Evolutionary conservation across 768 basidiomycete genomes (phyloP).

Genomic region (Tricholoma terreum): DNA sequence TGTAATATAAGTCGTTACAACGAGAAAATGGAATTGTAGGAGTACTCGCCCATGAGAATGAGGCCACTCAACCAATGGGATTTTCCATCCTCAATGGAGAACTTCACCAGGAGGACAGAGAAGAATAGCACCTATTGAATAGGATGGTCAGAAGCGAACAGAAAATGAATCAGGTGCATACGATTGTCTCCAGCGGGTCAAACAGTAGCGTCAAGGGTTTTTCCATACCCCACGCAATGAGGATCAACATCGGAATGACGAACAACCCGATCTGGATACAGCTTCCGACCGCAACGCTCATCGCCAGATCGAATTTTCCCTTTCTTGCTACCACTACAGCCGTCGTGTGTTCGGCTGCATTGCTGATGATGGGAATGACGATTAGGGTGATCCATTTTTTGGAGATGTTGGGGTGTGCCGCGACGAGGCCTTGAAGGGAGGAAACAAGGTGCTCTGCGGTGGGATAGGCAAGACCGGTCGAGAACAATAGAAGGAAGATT

Average conservation of each 20-base stretch:
- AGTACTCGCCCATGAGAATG: constrained; percentile 32
- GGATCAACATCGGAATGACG: constrained; percentile 37
- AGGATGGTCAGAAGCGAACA: background rate
- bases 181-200: constrained; percentile 38
- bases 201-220: constrained; percentile 39
- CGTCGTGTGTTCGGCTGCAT: constrained; percentile 41
- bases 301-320: constrained; percentile 41
- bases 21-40: background rate
- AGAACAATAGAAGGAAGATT: constrained; percentile 26
- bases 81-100: constrained; percentile 45
- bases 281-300: constrained; percentile 42
- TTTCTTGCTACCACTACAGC: constrained; percentile 41
- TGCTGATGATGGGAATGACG: constrained; percentile 40
- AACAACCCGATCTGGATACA: constrained; percentile 43
- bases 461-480: constrained; percentile 38
- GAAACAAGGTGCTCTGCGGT: constrained; percentile 41
- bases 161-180: constrained; percentile 16
- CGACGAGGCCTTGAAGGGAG: constrained; percentile 39
- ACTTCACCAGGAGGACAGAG: constrained; percentile 40
- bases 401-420: constrained; percentile 34
- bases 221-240: constrained; percentile 39
- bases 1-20: constrained; percentile 8
- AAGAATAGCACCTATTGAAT: constrained; percentile 32
- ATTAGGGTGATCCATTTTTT: constrained; percentile 46
- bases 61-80: constrained; percentile 47